Percentiles rank a stretch among this genome's conserved stretches.
Evolutionary conservation across 768 basidiomycete genomes (phyloP).

Genomic region (Kwoniella mangroviensis): DNA sequence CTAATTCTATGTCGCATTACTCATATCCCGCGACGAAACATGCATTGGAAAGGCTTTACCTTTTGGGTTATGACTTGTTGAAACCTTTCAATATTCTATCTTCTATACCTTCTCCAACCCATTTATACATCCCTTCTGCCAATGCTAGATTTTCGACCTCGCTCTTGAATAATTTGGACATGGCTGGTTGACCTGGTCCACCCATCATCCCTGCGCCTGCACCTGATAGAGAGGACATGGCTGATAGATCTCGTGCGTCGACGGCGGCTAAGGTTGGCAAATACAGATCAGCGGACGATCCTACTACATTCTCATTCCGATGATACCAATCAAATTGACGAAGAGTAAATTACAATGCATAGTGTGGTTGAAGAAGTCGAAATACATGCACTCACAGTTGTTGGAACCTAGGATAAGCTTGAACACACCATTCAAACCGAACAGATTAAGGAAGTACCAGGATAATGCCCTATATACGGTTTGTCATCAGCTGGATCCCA

Average conservation of each 20-base stretch:
- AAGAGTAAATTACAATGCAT: no score
- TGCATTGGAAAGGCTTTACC: not conserved
- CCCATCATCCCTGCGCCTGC: conserved; percentile 49
- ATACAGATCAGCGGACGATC: no score
- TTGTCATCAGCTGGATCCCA: conserved; percentile 1
- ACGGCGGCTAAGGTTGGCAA: conserved; percentile 68
- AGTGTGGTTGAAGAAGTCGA: not conserved
- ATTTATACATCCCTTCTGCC: conserved; percentile 80
- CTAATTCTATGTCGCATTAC: not conserved
- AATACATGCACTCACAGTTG: conserved; percentile 67
- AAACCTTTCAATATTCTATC: conserved; percentile 76
- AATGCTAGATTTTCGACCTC: conserved; percentile 93
- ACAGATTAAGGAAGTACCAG: conserved; percentile 99
- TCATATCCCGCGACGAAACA: not conserved
- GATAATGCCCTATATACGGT: conserved; percentile 65
- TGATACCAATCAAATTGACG: no score
- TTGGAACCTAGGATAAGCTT: conserved; percentile 88
- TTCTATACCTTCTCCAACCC: conserved; percentile 82
- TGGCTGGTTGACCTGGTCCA: conserved; percentile 70
- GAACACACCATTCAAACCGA: conserved; percentile 94
- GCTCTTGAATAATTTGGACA: conserved; percentile 82
- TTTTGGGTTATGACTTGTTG: conserved; percentile 59
- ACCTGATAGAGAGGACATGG: conserved; percentile 56
- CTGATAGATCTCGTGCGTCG: conserved; percentile 71
- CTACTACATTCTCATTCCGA: no score